A percentile compares a stretch with the other conserved stretches of the same genome.
Conservation (phyloP, 2,329 filamentous ascomycete genomes). For the Clonostachys rhizophaga region DNA sequence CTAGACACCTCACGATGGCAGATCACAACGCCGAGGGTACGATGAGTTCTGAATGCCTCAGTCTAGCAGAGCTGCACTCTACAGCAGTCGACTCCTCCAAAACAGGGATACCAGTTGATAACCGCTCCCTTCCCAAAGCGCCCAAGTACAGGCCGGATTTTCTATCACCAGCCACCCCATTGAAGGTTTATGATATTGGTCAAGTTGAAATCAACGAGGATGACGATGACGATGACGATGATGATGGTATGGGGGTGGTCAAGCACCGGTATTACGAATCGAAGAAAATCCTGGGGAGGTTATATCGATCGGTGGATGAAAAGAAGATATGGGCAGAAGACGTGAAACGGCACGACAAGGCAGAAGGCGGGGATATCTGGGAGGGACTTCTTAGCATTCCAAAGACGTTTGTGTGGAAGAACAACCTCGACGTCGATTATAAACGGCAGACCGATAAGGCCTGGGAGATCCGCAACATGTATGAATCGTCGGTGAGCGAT, state of each 20-base stretch:
- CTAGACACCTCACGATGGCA: conserved; percentile 57
- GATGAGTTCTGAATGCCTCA: conserved; percentile 39
- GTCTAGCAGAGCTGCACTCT: conserved; percentile 61
- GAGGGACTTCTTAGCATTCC: conserved; percentile 22
- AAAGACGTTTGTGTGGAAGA: conserved; percentile 11
- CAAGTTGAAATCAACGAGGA: conserved; percentile 27
- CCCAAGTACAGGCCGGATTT: conserved; percentile 46
- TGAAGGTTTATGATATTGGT: conserved; percentile 37
- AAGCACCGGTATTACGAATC: conserved; percentile 59
- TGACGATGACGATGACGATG: conserved; percentile 21
- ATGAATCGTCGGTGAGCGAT: conserved; percentile 34
- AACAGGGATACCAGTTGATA: conserved; percentile 57
- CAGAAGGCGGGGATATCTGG: conserved; percentile 29
- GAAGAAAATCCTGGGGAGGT: conserved; percentile 60
- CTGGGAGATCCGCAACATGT: conserved; percentile 38
- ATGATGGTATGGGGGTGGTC: conserved; percentile 36
- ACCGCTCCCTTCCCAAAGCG: conserved; percentile 32
- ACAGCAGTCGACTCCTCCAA: conserved; percentile 74
- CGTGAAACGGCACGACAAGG: conserved; percentile 23
- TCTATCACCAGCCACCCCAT: conserved; percentile 37
- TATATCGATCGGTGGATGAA: conserved; percentile 74
- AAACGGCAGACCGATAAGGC: conserved; percentile 26
- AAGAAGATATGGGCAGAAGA: conserved; percentile 55
- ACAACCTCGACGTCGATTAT: conserved; percentile 20
- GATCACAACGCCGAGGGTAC: conserved; percentile 53